A percentile compares a stretch with the other conserved stretches of the same genome.
Conservation (phyloP, 2,329 filamentous ascomycete genomes). For the Verticillium nonalfalfae region DNA sequence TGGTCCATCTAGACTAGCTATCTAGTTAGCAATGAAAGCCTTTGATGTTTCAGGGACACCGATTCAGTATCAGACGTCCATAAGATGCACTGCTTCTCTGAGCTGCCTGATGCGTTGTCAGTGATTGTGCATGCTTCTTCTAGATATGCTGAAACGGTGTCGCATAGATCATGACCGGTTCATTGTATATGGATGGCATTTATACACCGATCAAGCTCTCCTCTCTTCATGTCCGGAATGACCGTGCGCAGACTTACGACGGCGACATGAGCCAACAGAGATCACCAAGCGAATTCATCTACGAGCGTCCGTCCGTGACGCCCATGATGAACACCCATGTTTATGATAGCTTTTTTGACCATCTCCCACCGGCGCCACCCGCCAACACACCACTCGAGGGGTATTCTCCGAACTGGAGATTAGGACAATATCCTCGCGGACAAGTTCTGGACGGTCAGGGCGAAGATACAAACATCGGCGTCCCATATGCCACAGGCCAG, state of each 20-base stretch:
- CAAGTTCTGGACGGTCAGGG: neutral
- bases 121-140: neutral
- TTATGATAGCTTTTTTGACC: neutral
- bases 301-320: neutral
- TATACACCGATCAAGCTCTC: neutral
- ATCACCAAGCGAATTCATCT: constrained; percentile 7
- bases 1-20: constrained; percentile 55
- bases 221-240: neutral
- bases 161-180: neutral
- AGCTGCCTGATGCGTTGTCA: neutral
- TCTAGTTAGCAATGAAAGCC: neutral
- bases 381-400: neutral
- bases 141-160: neutral
- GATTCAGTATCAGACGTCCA: neutral
- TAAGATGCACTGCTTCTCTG: neutral
- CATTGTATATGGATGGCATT: neutral
- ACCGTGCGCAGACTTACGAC: neutral
- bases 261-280: neutral
- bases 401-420: neutral
- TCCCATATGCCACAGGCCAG: neutral
- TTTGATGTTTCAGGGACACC: neutral
- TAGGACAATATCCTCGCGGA: neutral
- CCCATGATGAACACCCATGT: neutral
- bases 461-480: neutral
- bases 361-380: neutral